A percentile compares a stretch with the other conserved stretches of the same genome.
Evolutionary conservation across 1,139 yeast genomes (phyloP).

Genomic region (Debaryomycetaceae sp.): DNA sequence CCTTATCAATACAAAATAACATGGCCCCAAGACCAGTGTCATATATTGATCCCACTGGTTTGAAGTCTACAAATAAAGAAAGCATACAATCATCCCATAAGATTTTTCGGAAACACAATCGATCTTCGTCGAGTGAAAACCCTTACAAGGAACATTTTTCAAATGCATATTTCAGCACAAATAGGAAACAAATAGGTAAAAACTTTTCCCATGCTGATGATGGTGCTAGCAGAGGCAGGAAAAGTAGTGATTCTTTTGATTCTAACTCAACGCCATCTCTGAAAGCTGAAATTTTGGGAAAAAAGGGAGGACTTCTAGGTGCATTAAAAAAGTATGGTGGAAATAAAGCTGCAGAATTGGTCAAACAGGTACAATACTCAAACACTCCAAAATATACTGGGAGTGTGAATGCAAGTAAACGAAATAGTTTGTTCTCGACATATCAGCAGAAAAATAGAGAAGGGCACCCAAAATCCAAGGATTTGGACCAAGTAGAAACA

Average conservation of each 20-base stretch:
- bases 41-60: conserved; percentile 41
- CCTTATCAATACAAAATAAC: conserved; percentile 10
- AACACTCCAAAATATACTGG: neutral
- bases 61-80: conserved; percentile 17
- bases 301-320: conserved; percentile 39
- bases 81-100: conserved; percentile 39
- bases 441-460: neutral
- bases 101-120: conserved; percentile 57
- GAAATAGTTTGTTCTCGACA: neutral
- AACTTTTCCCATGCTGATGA: neutral
- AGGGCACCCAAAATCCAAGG: neutral
- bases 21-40: conserved; percentile 51
- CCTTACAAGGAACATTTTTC: neutral
- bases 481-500: neutral
- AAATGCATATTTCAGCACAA: neutral
- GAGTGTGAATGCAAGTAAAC: neutral
- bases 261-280: conserved; percentile 3
- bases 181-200: neutral
- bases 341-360: conserved; percentile 38
- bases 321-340: conserved; percentile 43
- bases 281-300: conserved; percentile 10
- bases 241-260: conserved; percentile 3
- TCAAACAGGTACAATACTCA: conserved; percentile 21
- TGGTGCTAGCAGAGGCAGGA: neutral
- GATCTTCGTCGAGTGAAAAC: conserved; percentile 42